Percentiles rank a stretch among this genome's conserved stretches.
Conservation (phyloP, 164 flowering plant genomes). For the Chimonanthus salicifolius region DNA sequence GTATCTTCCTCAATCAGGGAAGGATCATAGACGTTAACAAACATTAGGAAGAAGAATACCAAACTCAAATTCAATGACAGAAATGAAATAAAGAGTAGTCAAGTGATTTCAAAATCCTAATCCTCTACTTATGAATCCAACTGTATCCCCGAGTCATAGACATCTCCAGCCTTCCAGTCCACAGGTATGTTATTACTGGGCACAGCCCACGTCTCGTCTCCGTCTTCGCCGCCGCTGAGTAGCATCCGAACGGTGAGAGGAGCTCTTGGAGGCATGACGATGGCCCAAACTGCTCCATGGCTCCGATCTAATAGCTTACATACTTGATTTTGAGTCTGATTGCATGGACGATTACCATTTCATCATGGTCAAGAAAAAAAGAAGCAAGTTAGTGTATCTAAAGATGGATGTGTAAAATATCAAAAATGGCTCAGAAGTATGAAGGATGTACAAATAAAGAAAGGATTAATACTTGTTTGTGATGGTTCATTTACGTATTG, state of each 20-base stretch:
- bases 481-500: background rate
- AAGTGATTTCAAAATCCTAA: background rate
- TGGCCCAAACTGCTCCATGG: slow-evolving; percentile 79
- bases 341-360: background rate
- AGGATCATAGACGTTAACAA: too few species aligned
- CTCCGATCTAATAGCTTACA: slow-evolving; percentile 82
- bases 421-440: background rate
- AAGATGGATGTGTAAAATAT: background rate
- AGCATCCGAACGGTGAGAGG: slow-evolving; percentile 69
- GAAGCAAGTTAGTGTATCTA: background rate
- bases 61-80: background rate
- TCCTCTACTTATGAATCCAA: slow-evolving; percentile 19
- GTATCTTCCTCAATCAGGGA: too few species aligned
- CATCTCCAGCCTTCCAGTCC: slow-evolving; percentile 72
- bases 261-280: slow-evolving; percentile 60
- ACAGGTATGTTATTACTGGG: slow-evolving; percentile 56
- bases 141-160: slow-evolving; percentile 83
- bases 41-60: background rate
- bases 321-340: slow-evolving; percentile 52
- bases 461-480: background rate
- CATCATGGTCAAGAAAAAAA: background rate
- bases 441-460: too few species aligned
- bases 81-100: background rate
- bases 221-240: slow-evolving; percentile 52
- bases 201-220: slow-evolving; percentile 72